Conservation (phyloP, 2,329 filamentous ascomycete species). For the Fusarium metavorans region DNA sequence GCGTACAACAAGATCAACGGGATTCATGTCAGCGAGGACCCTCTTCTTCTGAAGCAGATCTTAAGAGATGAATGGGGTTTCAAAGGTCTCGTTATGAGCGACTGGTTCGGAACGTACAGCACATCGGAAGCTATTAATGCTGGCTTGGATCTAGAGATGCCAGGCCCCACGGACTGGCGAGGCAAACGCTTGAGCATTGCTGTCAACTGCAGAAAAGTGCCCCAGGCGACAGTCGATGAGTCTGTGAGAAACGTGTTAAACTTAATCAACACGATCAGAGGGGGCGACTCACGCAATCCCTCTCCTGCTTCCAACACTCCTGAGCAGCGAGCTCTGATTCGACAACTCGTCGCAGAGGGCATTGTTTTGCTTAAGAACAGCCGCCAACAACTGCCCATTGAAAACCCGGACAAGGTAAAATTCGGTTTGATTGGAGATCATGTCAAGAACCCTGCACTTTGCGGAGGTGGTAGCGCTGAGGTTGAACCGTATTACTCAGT, state of each 20-base stretch:
- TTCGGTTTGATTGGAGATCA: slow-evolving; percentile 56
- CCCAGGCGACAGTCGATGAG: slow-evolving; percentile 36
- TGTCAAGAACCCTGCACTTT: slow-evolving; percentile 47
- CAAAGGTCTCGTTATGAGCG: slow-evolving; percentile 40
- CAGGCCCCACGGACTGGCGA: slow-evolving; percentile 46
- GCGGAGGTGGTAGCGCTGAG: slow-evolving; percentile 51
- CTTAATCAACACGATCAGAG: slow-evolving; percentile 27
- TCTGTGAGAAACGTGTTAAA: slow-evolving; percentile 42
- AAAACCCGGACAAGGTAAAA: slow-evolving; percentile 46
- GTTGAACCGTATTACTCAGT: slow-evolving; percentile 51
- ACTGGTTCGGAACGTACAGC: slow-evolving; percentile 52
- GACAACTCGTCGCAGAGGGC: slow-evolving; percentile 24
- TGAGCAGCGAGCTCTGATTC: slow-evolving; percentile 25
- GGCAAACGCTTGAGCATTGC: slow-evolving; percentile 41
- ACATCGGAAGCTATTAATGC: slow-evolving; percentile 46
- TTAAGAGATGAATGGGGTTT: slow-evolving; percentile 45
- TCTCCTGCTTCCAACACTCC: slow-evolving; percentile 19
- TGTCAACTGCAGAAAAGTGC: slow-evolving; percentile 40
- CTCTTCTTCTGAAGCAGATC: slow-evolving; percentile 43
- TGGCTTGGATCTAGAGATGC: slow-evolving; percentile 50
- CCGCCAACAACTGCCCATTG: slow-evolving; percentile 6
- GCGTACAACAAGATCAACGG: slow-evolving; percentile 56
- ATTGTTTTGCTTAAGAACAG: slow-evolving; percentile 29
- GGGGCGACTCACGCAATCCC: background rate
- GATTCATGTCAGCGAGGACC: slow-evolving; percentile 41